Percentiles rank a stretch among this genome's conserved stretches.
Evolutionary conservation across 2,329 filamentous ascomycete genomes (phyloP).

Genomic region (Aspergillus floridensis): DNA sequence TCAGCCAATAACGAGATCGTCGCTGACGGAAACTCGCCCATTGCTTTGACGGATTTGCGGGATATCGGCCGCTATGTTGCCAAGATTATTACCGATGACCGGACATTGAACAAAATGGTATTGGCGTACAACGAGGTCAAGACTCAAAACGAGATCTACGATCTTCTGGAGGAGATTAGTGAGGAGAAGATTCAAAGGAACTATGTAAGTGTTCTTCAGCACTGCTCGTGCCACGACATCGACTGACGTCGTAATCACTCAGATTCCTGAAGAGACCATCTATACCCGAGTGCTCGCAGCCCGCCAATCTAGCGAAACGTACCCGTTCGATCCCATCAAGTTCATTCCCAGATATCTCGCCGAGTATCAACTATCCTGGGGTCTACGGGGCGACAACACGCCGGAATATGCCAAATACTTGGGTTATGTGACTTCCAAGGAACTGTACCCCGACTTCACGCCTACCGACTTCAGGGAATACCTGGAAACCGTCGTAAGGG

Average conservation of each 20-base stretch:
- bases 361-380: conserved; percentile 49
- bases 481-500: conserved; percentile 41
- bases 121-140: conserved; percentile 50
- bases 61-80: conserved; percentile 56
- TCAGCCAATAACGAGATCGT: conserved; percentile 39
- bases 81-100: conserved; percentile 50
- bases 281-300: conserved; percentile 34
- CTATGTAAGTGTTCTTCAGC: conserved; percentile 31
- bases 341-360: conserved; percentile 36
- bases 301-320: conserved; percentile 35
- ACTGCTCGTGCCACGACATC: not conserved
- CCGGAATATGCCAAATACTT: conserved; percentile 55
- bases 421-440: conserved; percentile 52
- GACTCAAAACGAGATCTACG: conserved; percentile 49
- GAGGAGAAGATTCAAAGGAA: conserved; percentile 49
- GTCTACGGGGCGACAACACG: conserved; percentile 54
- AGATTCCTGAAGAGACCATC: conserved; percentile 37
- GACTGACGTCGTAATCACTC: conserved; percentile 13
- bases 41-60: conserved; percentile 48
- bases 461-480: conserved; percentile 42
- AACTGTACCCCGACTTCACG: conserved; percentile 55
- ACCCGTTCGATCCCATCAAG: conserved; percentile 38
- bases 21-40: conserved; percentile 47
- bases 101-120: conserved; percentile 55
- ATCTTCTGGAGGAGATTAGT: conserved; percentile 47